phyloP scores from a whole-genome alignment of 805 yeast genomes.

The Starmerella roubikii region DNA sequence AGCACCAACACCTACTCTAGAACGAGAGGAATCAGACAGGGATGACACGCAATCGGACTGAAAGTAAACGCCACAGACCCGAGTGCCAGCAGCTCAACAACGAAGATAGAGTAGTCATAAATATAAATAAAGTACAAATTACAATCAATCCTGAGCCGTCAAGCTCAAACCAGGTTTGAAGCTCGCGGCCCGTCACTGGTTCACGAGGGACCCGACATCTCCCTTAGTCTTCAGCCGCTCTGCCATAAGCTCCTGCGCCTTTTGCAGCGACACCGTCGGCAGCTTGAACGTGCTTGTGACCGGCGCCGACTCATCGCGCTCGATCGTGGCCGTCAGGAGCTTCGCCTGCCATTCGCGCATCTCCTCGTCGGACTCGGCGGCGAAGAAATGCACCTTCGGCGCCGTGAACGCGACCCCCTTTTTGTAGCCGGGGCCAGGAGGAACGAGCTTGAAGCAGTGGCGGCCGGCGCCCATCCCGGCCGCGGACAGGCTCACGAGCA shows the following conservation, averaged over 20 bases:
- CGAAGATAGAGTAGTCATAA: no score
- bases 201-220: conserved; percentile 14
- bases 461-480: conserved; percentile 92
- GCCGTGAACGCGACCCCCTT: conserved; percentile 94
- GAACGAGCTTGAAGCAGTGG: conserved; percentile 79
- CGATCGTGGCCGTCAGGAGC: conserved; percentile 88
- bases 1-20: no score
- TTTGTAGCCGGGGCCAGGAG: conserved; percentile 95
- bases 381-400: conserved; percentile 90
- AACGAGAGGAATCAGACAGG: no score
- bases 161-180: not conserved
- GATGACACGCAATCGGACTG: no score
- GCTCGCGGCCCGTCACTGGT: not conserved
- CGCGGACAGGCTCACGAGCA: conserved; percentile 72
- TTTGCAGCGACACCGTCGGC: conserved; percentile 80
- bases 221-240: conserved; percentile 50
- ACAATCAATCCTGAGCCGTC: not conserved
- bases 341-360: conserved; percentile 95
- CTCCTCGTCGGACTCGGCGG: conserved; percentile 81
- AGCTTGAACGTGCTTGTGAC: conserved; percentile 85
- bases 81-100: not conserved
- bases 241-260: conserved; percentile 75
- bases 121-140: not conserved
- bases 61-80: no score
- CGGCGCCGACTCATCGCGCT: conserved; percentile 83